phyloP scores from a whole-genome alignment of 495 filamentous ascomycete genomes.

The Clohesyomyces aquaticus region DNA sequence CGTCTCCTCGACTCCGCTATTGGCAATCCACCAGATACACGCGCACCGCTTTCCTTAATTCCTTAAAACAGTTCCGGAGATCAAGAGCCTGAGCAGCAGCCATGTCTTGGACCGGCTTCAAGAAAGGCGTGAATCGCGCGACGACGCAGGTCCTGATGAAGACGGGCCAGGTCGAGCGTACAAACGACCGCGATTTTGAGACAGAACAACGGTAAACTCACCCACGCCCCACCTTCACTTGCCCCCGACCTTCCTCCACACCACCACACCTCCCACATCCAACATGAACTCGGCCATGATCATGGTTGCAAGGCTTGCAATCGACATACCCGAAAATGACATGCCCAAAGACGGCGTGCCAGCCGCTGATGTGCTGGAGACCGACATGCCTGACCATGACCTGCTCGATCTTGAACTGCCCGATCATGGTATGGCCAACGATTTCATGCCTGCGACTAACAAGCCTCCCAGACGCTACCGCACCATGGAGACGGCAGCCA shows the following conservation, averaged over 20 bases:
- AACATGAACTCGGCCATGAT: neutral
- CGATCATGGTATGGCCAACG: no score
- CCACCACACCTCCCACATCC: constrained; percentile 1
- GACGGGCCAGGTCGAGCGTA: constrained; percentile 96
- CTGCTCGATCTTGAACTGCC: no score
- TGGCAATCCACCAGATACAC: neutral
- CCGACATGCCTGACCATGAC: no score
- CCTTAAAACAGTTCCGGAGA: neutral
- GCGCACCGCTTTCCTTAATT: neutral
- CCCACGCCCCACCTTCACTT: neutral
- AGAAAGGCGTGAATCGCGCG: constrained; percentile 98
- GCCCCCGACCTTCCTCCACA: neutral
- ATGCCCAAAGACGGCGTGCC: no score
- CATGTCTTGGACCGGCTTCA: constrained; percentile 80
- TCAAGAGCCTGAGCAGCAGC: constrained; percentile 35
- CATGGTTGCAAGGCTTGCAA: no score
- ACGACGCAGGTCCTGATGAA: constrained; percentile 99
- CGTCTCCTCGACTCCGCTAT: neutral
- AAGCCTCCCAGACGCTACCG: constrained; percentile 71
- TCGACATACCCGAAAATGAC: no score
- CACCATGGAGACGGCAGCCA: constrained; percentile 92
- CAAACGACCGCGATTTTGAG: constrained; percentile 97
- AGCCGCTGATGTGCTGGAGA: no score
- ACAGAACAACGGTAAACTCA: constrained; percentile 82
- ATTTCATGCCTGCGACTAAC: no score